Evolutionary conservation across 768 basidiomycete species (phyloP).

Genomic region (Tricholoma furcatifolium): DNA sequence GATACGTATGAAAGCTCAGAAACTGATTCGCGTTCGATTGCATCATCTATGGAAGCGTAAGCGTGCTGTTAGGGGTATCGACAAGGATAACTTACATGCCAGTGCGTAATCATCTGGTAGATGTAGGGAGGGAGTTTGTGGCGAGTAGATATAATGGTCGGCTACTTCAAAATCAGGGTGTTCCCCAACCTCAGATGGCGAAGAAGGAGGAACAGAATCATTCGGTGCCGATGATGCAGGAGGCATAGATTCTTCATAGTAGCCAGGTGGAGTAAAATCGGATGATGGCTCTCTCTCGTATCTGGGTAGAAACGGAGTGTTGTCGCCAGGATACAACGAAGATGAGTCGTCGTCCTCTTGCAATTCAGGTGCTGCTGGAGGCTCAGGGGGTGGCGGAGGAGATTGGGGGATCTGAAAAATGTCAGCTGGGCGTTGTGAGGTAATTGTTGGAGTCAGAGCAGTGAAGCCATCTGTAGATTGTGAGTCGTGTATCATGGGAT

Average conservation of each 20-base stretch:
- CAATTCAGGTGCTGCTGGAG: not conserved
- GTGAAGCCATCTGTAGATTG: not conserved
- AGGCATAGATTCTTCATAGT: slow-evolving; percentile 1
- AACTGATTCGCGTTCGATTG: slow-evolving; percentile 6
- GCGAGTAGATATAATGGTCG: not conserved
- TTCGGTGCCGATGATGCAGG: not conserved
- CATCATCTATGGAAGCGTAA: slow-evolving; percentile 4
- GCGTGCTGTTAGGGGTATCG: not conserved
- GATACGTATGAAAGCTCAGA: slow-evolving; percentile 18
- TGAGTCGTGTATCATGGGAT: not conserved
- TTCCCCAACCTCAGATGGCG: not conserved
- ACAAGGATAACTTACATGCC: not conserved
- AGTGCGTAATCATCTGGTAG: not conserved
- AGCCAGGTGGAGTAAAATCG: slow-evolving; percentile 2
- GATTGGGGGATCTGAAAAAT: slow-evolving; percentile 2
- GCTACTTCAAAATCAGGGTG: slow-evolving; percentile 3
- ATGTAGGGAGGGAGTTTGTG: slow-evolving; percentile 4
- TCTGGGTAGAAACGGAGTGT: slow-evolving; percentile 6
- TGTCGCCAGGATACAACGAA: slow-evolving; percentile 15
- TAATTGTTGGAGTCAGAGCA: not conserved
- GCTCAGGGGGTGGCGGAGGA: not conserved
- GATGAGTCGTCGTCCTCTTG: slow-evolving; percentile 11
- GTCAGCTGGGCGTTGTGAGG: not conserved
- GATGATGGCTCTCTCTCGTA: slow-evolving; percentile 7
- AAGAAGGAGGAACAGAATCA: slow-evolving; percentile 1